phyloP scores from a whole-genome alignment of 2,329 filamentous ascomycete genomes.

The Exophiala lecanii-corni region DNA sequence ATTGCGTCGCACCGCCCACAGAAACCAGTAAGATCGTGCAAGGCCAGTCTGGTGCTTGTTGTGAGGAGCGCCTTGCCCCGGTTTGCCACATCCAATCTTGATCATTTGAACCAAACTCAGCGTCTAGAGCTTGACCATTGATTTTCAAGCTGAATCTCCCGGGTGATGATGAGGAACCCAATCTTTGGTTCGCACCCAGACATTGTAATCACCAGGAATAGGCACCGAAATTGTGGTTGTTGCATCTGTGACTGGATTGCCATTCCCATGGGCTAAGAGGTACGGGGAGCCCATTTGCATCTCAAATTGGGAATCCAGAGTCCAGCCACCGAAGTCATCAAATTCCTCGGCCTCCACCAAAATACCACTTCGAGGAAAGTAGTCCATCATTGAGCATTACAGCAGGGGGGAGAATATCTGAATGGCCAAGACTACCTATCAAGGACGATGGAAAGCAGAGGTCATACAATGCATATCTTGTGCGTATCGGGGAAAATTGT shows the following conservation, averaged over 20 bases:
- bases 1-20: slow-evolving; percentile 11
- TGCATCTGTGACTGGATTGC: slow-evolving; percentile 7
- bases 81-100: slow-evolving; percentile 8
- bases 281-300: slow-evolving; percentile 11
- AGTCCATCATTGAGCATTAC: too few relatives aligned
- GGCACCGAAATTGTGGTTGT: slow-evolving; percentile 1
- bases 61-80: too few relatives aligned
- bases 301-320: slow-evolving; percentile 9
- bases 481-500: too few relatives aligned
- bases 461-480: too few relatives aligned
- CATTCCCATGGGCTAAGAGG: slow-evolving; percentile 9
- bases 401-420: too few relatives aligned
- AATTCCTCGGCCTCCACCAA: slow-evolving; percentile 10
- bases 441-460: too few relatives aligned
- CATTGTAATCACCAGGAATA: slow-evolving; percentile 3
- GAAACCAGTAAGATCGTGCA: slow-evolving; percentile 11
- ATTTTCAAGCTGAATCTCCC: slow-evolving; percentile 7
- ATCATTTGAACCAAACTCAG: slow-evolving; percentile 6
- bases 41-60: background rate
- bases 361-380: too few relatives aligned
- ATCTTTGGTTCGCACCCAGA: slow-evolving; percentile 25
- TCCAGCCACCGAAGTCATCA: slow-evolving; percentile 7
- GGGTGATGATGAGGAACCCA: slow-evolving; percentile 10
- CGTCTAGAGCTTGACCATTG: slow-evolving; percentile 2
- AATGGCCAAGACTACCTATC: too few relatives aligned